A percentile compares a stretch with the other conserved stretches of the same genome.
Evolutionary conservation across 2,329 filamentous ascomycete species (phyloP).

Genomic region (Xylogone sp.): DNA sequence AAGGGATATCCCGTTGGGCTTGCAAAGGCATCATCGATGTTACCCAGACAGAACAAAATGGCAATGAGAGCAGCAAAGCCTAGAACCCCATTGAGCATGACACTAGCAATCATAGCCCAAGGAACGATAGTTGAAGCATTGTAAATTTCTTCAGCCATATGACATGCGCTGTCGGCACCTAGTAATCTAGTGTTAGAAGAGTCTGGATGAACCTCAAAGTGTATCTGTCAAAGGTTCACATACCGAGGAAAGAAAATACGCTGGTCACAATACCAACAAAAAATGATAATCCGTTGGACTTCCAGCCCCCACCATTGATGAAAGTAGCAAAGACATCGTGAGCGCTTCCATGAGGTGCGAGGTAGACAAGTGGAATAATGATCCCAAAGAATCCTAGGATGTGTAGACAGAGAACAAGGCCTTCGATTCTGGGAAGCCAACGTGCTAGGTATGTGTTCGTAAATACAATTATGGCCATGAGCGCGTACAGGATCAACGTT

Average conservation of each 20-base stretch:
- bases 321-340: slow-evolving; percentile 40
- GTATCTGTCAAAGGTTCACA: slow-evolving; percentile 22
- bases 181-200: slow-evolving; percentile 1
- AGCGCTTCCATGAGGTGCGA: slow-evolving; percentile 24
- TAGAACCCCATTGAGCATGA: slow-evolving; percentile 46
- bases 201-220: slow-evolving; percentile 13
- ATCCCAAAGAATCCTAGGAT: slow-evolving; percentile 34
- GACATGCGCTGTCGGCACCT: slow-evolving; percentile 9
- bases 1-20: slow-evolving; percentile 50
- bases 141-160: slow-evolving; percentile 41
- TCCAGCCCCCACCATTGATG: slow-evolving; percentile 41
- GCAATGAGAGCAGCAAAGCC: slow-evolving; percentile 56
- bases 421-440: slow-evolving; percentile 46
- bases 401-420: slow-evolving; percentile 45
- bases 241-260: slow-evolving; percentile 34
- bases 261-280: slow-evolving; percentile 36
- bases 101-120: slow-evolving; percentile 43
- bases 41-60: slow-evolving; percentile 40
- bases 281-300: slow-evolving; percentile 39
- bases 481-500: slow-evolving; percentile 43
- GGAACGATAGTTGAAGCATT: slow-evolving; percentile 48
- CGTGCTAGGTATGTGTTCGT: slow-evolving; percentile 46
- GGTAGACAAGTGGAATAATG: slow-evolving; percentile 30
- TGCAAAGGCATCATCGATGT: slow-evolving; percentile 35
- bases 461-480: slow-evolving; percentile 40